These are phyloP conservation scores for Pichia sp. DNA, from an alignment of 1,139 yeast genomes.

Conservation along the genomic window DNA sequence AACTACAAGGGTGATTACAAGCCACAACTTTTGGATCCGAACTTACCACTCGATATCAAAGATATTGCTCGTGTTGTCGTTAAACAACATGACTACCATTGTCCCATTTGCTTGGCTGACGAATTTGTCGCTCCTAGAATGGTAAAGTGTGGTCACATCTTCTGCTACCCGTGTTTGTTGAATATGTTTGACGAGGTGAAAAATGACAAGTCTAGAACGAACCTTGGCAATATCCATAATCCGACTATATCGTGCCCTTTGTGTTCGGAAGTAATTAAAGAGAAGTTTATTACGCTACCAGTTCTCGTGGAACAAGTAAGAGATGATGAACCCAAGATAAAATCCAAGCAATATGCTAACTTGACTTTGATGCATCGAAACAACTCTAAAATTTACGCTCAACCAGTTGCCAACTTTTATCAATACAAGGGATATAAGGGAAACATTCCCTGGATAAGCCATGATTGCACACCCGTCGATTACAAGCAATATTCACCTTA, in stretches of 20 bases:
- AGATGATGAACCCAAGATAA: constrained; percentile 55
- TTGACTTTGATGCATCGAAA: constrained; percentile 71
- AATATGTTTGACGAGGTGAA: constrained; percentile 52
- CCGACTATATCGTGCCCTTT: constrained; percentile 55
- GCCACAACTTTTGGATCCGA: constrained; percentile 63
- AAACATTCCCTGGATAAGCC: constrained; percentile 37
- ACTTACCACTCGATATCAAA: constrained; percentile 55
- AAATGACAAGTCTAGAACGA: constrained; percentile 12
- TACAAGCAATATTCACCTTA: constrained; percentile 24
- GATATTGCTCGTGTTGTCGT: constrained; percentile 66
- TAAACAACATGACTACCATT: constrained; percentile 62
- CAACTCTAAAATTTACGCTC: constrained; percentile 49
- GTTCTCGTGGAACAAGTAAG: constrained; percentile 52
- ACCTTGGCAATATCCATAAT: constrained; percentile 11
- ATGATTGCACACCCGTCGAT: constrained; percentile 16
- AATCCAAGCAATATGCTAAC: constrained; percentile 41
- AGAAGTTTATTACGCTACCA: constrained; percentile 52
- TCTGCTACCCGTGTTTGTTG: constrained; percentile 77
- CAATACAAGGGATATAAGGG: constrained; percentile 22
- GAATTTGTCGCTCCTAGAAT: constrained; percentile 88
- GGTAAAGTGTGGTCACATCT: constrained; percentile 90
- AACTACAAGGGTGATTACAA: constrained; percentile 51
- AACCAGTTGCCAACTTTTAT: constrained; percentile 39
- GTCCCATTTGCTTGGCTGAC: constrained; percentile 88
- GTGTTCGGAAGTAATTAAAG: constrained; percentile 62